These are phyloP conservation scores for Ophiosphaerella narmari DNA, from an alignment of 2,329 filamentous ascomycete species.

Conservation along the genomic window DNA sequence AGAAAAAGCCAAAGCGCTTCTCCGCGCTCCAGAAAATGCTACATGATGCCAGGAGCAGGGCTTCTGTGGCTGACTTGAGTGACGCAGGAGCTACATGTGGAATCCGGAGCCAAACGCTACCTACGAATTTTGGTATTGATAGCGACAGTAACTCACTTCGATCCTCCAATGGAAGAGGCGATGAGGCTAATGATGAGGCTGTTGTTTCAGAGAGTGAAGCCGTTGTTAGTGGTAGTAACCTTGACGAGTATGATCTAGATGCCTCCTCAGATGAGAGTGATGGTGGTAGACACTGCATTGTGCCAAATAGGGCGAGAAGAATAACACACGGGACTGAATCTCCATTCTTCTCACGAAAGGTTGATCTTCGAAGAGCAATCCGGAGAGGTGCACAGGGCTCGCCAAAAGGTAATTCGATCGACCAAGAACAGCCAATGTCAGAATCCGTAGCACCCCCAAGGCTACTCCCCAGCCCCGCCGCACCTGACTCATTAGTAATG, in stretches of 20 bases:
- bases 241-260: constrained; percentile 43
- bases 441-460: constrained; percentile 29
- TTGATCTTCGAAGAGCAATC: constrained; percentile 34
- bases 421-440: constrained; percentile 18
- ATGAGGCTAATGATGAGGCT: constrained; percentile 35
- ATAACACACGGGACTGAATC: constrained; percentile 20
- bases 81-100: constrained; percentile 68
- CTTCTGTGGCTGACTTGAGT: constrained; percentile 53
- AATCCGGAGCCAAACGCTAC: constrained; percentile 75
- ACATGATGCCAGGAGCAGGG: constrained; percentile 60
- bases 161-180: constrained; percentile 21
- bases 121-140: constrained; percentile 59
- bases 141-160: constrained; percentile 41
- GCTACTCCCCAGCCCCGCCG: constrained; percentile 27
- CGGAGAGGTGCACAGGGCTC: constrained; percentile 27
- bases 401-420: constrained; percentile 11
- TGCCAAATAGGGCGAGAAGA: constrained; percentile 25
- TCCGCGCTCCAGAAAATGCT: constrained; percentile 67
- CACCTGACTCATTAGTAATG: constrained; percentile 36
- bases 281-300: constrained; percentile 4
- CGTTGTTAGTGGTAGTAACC: constrained; percentile 35
- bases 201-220: constrained; percentile 36
- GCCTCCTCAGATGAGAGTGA: constrained; percentile 37
- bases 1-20: constrained; percentile 53
- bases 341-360: constrained; percentile 31